Percentiles rank a stretch among this genome's conserved stretches.
These are phyloP conservation scores for Claviceps capensis DNA, from an alignment of 2,329 filamentous ascomycete species.

Conservation along the genomic window DNA sequence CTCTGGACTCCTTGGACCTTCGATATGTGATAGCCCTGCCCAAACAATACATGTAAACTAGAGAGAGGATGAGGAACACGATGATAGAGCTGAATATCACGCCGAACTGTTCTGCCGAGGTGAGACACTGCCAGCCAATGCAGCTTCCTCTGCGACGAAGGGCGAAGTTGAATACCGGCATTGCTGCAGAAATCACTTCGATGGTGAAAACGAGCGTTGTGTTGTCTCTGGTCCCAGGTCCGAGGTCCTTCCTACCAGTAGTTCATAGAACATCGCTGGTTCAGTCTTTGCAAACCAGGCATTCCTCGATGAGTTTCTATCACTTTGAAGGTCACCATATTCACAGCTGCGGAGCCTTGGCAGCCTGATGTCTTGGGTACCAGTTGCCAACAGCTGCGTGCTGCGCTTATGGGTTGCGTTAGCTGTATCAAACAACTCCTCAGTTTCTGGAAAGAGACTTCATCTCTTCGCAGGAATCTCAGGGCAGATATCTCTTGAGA, in stretches of 20 bases:
- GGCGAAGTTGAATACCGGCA: background rate
- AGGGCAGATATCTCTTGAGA: too few relatives aligned
- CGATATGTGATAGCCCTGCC: slow-evolving; percentile 11
- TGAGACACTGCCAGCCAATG: slow-evolving; percentile 27
- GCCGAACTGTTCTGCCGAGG: slow-evolving; percentile 21
- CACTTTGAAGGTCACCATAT: background rate
- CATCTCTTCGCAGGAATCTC: background rate
- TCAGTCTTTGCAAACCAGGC: background rate
- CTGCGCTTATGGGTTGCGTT: background rate
- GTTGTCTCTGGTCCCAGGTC: background rate
- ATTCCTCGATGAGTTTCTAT: background rate
- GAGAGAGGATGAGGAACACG: slow-evolving; percentile 13
- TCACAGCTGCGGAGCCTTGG: background rate
- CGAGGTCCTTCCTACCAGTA: too few relatives aligned
- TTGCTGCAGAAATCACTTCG: background rate
- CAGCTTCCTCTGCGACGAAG: slow-evolving; percentile 9
- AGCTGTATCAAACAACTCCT: background rate
- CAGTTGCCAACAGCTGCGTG: background rate
- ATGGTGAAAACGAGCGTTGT: background rate
- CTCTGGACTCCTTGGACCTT: background rate
- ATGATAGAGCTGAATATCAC: slow-evolving; percentile 24
- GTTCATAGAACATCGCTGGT: background rate
- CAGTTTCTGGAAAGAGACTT: background rate
- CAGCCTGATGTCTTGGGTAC: background rate
- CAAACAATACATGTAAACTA: slow-evolving; percentile 22